Conservation (phyloP, 768 basidiomycete genomes). For the Trametes cinnabarina region DNA sequence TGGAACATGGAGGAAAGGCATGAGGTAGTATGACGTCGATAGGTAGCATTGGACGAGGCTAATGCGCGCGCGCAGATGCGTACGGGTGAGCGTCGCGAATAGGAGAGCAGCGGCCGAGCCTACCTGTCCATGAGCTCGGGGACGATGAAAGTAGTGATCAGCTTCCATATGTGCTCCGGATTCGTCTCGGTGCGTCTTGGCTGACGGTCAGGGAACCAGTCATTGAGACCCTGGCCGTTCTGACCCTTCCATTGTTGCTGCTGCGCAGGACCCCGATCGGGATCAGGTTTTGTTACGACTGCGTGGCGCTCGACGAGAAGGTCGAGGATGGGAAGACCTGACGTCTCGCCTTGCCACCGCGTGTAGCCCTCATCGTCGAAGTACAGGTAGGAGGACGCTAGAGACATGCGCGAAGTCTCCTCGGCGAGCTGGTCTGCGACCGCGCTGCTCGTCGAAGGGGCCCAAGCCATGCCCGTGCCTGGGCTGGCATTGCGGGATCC, state of each 20-base stretch:
- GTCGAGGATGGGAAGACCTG: constrained; percentile 86
- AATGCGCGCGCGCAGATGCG: constrained; percentile 15
- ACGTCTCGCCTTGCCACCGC: constrained; percentile 90
- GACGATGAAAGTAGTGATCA: constrained; percentile 80
- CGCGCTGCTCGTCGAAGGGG: neutral
- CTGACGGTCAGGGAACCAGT: constrained; percentile 85
- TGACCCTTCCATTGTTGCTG: constrained; percentile 17
- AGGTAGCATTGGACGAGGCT: constrained; percentile 83
- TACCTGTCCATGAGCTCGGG: constrained; percentile 95
- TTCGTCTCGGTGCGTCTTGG: constrained; percentile 74
- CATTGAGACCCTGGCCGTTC: constrained; percentile 27
- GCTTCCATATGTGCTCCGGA: constrained; percentile 83
- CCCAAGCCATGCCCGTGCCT: constrained; percentile 22
- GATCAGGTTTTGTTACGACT: constrained; percentile 37
- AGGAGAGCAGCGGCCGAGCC: constrained; percentile 24
- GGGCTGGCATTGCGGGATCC: constrained; percentile 50
- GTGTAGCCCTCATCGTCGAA: constrained; percentile 87
- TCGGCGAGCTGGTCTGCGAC: constrained; percentile 49
- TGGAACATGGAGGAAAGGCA: constrained; percentile 91
- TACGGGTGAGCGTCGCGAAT: constrained; percentile 16
- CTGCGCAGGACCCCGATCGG: constrained; percentile 23
- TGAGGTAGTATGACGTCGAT: constrained; percentile 89
- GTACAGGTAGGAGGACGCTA: constrained; percentile 80
- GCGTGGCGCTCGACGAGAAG: constrained; percentile 72
- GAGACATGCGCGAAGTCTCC: constrained; percentile 59